phyloP scores from a whole-genome alignment of 225 moss, liverwort and hornwort species.

The Polytrichum commune region DNA sequence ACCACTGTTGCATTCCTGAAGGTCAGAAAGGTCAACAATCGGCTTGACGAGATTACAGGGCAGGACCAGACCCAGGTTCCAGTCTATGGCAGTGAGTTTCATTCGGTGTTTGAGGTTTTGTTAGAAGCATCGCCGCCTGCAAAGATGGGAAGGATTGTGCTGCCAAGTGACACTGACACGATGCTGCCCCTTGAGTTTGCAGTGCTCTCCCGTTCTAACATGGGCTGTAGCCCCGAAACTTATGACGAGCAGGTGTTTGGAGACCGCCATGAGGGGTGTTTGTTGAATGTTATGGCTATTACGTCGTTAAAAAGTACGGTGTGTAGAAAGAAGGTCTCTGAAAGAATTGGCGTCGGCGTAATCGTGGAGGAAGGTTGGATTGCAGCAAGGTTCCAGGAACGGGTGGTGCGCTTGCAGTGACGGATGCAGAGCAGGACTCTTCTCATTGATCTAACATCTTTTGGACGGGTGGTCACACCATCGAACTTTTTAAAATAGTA shows the following conservation, averaged over 20 bases:
- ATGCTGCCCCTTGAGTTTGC: conserved; percentile 14
- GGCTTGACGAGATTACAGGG: not conserved
- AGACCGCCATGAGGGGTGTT: not conserved
- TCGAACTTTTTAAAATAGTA: no score
- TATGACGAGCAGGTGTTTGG: conserved; percentile 15
- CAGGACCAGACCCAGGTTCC: not conserved
- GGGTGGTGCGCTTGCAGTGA: conserved; percentile 20
- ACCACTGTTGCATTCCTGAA: conserved; percentile 18
- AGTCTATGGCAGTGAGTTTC: conserved; percentile 10
- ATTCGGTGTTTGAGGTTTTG: conserved; percentile 17
- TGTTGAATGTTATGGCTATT: conserved; percentile 24
- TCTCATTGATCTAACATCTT: not conserved
- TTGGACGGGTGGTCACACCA: not conserved
- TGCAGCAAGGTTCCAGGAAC: conserved; percentile 8
- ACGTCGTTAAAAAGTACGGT: not conserved
- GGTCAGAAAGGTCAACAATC: conserved; percentile 7
- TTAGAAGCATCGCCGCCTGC: conserved; percentile 12
- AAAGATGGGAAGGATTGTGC: conserved; percentile 15
- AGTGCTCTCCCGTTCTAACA: conserved; percentile 14
- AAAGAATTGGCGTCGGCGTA: conserved; percentile 15
- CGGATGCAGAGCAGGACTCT: conserved; percentile 1
- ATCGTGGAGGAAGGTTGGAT: conserved; percentile 15
- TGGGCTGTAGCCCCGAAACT: not conserved
- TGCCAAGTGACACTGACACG: conserved; percentile 18
- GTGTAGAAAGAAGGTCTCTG: conserved; percentile 9